Evolutionary conservation across 495 filamentous ascomycete genomes (phyloP).

Genomic region (Aspergillus coremiiformis): DNA sequence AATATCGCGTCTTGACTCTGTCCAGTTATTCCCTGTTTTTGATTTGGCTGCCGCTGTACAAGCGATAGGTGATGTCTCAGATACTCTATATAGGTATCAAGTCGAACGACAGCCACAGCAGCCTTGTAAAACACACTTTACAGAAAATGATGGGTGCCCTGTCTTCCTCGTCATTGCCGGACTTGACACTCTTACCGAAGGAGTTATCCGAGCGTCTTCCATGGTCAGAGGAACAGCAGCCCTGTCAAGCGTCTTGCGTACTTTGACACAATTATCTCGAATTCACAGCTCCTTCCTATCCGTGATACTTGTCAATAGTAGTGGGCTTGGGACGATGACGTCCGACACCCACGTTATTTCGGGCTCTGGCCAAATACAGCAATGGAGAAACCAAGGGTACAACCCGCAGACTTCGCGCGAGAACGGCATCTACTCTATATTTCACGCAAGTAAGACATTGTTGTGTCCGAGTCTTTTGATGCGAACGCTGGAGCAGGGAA

Average conservation of each 20-base stretch:
- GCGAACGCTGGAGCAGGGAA: conserved; percentile 36
- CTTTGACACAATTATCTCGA: conserved; percentile 28
- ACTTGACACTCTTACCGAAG: conserved; percentile 35
- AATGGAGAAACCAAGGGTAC: not conserved
- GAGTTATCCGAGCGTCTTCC: conserved; percentile 35
- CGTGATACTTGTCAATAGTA: conserved; percentile 35
- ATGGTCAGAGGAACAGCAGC: conserved; percentile 32
- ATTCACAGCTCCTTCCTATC: conserved; percentile 24
- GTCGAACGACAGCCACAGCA: conserved; percentile 7
- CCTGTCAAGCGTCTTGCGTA: conserved; percentile 27
- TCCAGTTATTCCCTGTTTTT: conserved; percentile 34
- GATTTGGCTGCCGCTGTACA: conserved; percentile 28
- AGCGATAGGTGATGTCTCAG: conserved; percentile 30
- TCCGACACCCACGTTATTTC: not conserved
- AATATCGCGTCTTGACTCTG: conserved; percentile 29
- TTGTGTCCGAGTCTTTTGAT: conserved; percentile 33
- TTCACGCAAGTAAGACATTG: conserved; percentile 14
- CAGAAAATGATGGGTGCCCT: not conserved
- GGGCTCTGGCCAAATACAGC: not conserved
- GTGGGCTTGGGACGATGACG: conserved; percentile 23
- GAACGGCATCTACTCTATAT: conserved; percentile 30
- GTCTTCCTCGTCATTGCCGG: conserved; percentile 30
- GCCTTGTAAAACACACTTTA: conserved; percentile 1
- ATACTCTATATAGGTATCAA: conserved; percentile 17
- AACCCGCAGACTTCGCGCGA: conserved; percentile 7